A percentile compares a stretch with the other conserved stretches of the same genome.
Evolutionary conservation across 306 rosid genomes (phyloP).

Genomic region (Morella rubra): DNA sequence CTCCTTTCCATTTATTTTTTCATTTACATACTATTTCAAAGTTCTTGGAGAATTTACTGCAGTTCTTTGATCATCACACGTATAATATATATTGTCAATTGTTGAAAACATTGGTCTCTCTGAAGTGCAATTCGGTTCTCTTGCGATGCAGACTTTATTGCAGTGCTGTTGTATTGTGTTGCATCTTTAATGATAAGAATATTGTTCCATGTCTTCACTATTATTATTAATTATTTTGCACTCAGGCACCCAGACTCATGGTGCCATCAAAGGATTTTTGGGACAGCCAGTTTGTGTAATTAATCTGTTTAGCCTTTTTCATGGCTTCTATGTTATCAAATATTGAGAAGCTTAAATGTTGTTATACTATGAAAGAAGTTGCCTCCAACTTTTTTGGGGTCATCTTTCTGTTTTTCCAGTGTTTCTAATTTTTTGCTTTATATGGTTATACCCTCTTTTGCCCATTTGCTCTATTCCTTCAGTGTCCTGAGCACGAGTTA

Average conservation of each 20-base stretch:
- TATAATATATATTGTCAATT: neutral
- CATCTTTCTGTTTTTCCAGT: neutral
- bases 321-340: neutral
- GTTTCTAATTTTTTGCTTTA: neutral
- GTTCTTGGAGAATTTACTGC: constrained; percentile 10
- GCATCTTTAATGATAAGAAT: neutral
- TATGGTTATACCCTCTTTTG: neutral
- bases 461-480: neutral
- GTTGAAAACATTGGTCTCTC: neutral
- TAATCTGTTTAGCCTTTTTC: neutral
- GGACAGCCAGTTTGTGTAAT: neutral
- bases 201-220: neutral
- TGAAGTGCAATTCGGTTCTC: neutral
- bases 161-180: neutral
- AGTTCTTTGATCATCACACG: constrained; percentile 5
- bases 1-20: constrained; percentile 12
- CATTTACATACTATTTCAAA: constrained; percentile 17
- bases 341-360: neutral
- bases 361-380: neutral
- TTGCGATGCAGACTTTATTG: neutral
- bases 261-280: neutral
- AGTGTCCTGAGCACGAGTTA: neutral
- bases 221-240: no score
- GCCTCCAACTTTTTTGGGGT: neutral
- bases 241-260: neutral